Evolutionary conservation across 2,329 filamentous ascomycete species (phyloP).

Genomic region (Aquanectria penicillioides): DNA sequence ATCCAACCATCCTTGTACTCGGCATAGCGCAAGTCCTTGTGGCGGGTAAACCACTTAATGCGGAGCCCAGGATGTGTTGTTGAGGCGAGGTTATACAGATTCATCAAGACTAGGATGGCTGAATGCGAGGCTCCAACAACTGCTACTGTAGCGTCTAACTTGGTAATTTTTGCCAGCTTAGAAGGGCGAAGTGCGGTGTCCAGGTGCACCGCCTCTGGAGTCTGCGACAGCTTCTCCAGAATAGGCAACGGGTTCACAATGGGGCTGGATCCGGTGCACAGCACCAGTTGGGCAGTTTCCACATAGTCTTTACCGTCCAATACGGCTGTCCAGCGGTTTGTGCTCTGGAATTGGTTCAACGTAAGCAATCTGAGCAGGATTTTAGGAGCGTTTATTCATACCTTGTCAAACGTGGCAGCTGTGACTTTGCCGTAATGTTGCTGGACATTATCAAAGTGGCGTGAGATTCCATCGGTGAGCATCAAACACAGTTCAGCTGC

Average conservation of each 20-base stretch:
- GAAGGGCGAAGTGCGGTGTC: constrained; percentile 66
- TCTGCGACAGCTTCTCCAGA: constrained; percentile 34
- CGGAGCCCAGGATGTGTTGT: constrained; percentile 62
- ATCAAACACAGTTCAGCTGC: constrained; percentile 65
- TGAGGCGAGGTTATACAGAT: constrained; percentile 64
- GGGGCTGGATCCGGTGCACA: constrained; percentile 68
- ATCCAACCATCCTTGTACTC: constrained; percentile 72
- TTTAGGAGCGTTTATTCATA: neutral
- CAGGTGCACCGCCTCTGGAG: constrained; percentile 52
- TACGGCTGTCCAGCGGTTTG: constrained; percentile 34
- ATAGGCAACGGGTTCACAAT: constrained; percentile 55
- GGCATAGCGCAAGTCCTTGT: constrained; percentile 66
- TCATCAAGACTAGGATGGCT: constrained; percentile 70
- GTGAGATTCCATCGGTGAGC: constrained; percentile 55
- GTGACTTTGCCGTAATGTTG: constrained; percentile 50
- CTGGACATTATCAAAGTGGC: constrained; percentile 49
- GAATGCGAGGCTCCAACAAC: constrained; percentile 72
- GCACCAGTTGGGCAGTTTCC: constrained; percentile 56
- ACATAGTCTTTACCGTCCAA: constrained; percentile 45
- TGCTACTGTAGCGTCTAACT: constrained; percentile 55
- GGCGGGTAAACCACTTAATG: constrained; percentile 71
- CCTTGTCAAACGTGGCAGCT: constrained; percentile 43
- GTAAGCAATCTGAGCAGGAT: neutral
- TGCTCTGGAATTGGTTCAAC: constrained; percentile 1
- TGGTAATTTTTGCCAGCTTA: constrained; percentile 48